Percentiles rank a stretch among this genome's conserved stretches.
Evolutionary conservation across 345 rosid genomes (phyloP).

Genomic region (Melaleuca quinquenervia): DNA sequence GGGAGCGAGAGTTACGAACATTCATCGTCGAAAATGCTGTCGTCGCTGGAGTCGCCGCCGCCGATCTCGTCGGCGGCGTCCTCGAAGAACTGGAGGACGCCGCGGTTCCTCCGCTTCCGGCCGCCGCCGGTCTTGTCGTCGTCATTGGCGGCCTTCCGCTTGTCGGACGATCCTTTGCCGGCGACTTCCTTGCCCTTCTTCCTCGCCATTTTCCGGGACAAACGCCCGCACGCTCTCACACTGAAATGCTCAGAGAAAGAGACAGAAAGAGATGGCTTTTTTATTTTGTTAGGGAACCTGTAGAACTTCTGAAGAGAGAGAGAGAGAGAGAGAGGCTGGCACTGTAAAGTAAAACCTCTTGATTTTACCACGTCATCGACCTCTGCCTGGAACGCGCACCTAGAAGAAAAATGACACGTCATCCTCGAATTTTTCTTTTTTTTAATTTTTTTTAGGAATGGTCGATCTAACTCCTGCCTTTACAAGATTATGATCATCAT

Average conservation of each 20-base stretch:
- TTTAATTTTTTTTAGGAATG: no score
- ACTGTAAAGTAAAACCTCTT: neutral
- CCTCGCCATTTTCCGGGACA: neutral
- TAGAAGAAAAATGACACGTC: neutral
- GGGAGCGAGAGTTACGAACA: neutral
- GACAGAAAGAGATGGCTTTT: neutral
- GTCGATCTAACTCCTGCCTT: no score
- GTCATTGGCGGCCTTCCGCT: conserved; percentile 18
- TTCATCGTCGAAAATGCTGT: conserved; percentile 27
- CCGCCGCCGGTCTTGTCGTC: conserved; percentile 18
- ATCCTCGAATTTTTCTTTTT: no score
- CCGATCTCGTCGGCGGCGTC: conserved; percentile 40
- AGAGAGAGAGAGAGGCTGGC: neutral
- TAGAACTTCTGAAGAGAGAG: neutral
- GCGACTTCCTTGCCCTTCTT: conserved; percentile 25
- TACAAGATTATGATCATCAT: no score
- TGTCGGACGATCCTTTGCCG: conserved; percentile 9
- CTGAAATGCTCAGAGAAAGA: neutral
- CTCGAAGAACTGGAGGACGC: conserved; percentile 56
- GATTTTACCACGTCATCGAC: neutral
- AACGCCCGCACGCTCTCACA: neutral
- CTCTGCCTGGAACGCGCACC: neutral
- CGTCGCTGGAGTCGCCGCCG: conserved; percentile 19
- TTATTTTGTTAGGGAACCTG: neutral
- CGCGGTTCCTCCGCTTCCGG: conserved; percentile 30